Evolutionary conservation across 2,329 filamentous ascomycete species (phyloP).

Genomic region (Pseudocercospora crystallina): DNA sequence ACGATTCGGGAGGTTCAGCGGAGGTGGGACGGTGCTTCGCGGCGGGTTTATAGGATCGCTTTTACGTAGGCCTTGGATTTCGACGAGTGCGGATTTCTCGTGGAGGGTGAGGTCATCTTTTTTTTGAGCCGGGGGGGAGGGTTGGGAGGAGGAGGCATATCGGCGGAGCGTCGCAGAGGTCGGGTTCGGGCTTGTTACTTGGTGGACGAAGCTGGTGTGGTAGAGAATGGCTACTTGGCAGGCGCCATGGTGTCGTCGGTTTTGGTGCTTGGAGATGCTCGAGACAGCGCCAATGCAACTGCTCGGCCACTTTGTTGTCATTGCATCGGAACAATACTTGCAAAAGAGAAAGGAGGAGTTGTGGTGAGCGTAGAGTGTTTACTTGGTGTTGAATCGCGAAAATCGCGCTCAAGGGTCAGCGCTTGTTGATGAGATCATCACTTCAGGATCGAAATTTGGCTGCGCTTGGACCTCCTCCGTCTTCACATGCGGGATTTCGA

Average conservation of each 20-base stretch:
- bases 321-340: constrained; percentile 25
- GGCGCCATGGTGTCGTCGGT: constrained; percentile 8
- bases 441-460: no score
- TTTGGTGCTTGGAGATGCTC: constrained; percentile 11
- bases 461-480: no score
- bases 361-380: neutral
- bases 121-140: neutral
- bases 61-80: constrained; percentile 30
- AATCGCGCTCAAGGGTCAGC: constrained; percentile 3
- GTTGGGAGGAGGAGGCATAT: constrained; percentile 10
- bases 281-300: constrained; percentile 31
- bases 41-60: constrained; percentile 70
- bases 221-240: neutral
- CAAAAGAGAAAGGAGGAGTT: neutral
- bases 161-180: neutral
- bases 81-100: constrained; percentile 22
- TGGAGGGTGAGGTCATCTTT: constrained; percentile 15
- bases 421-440: neutral
- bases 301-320: constrained; percentile 38
- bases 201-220: neutral
- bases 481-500: no score
- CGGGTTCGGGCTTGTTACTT: neutral
- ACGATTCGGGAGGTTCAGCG: constrained; percentile 62
- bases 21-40: constrained; percentile 68
- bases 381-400: neutral